Base-by-base conservation (phyloP, 371 early-diverging fungal species). In the Mortierella sp. region DNA sequence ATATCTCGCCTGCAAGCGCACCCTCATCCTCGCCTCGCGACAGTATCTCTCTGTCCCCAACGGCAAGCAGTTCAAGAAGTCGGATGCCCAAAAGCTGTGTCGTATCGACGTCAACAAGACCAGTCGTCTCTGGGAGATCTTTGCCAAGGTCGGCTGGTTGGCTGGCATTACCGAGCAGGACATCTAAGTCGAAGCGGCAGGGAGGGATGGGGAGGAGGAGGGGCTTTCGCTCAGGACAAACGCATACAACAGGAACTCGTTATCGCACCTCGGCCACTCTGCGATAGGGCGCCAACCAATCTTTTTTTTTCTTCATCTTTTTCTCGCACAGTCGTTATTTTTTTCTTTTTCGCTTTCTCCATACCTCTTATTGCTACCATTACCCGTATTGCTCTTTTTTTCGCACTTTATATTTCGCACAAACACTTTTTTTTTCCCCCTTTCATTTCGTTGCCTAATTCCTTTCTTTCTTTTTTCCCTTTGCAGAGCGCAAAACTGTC, bases 21-120 rank as follows among this genome's bases (percentile, higher is more conserved):
- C 90, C 10, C 83, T 94, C 82, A 90, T 94, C 53, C 75, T 88
- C 67, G 93, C 92, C 31, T 92, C 92, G 13, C 85, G 86, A 43
- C 82, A 89, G 72, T 86, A 81, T 67, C 71, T 71, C 40, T 71
- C 87, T 14, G 75, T 43, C 24, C 78, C 72, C 19, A 82, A 82
- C 70, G 87, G 82, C 21, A 82, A 87, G 51, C 81, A 88, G 28
- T 94, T 94, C 82, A 86, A 92, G 46, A 94, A 94, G 83, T 90
- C 92, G 77, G 94, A 94, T 84, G 95, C 95, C 14, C 95, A 94
- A 87, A 92, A 93, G 72, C 75, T 94, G 34, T 92, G 93, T 64
- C 92, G 92, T 24, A 91, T 94, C 46, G 94, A 94, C 79, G 94
- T 94, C 80, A 94, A 94, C 91, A 94, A 94, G 81, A 93, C 94